A percentile compares a stretch with the other conserved stretches of the same genome.
Conservation (phyloP, 1,284 basidiomycete species). For the Heterobasidion irregulare region DNA sequence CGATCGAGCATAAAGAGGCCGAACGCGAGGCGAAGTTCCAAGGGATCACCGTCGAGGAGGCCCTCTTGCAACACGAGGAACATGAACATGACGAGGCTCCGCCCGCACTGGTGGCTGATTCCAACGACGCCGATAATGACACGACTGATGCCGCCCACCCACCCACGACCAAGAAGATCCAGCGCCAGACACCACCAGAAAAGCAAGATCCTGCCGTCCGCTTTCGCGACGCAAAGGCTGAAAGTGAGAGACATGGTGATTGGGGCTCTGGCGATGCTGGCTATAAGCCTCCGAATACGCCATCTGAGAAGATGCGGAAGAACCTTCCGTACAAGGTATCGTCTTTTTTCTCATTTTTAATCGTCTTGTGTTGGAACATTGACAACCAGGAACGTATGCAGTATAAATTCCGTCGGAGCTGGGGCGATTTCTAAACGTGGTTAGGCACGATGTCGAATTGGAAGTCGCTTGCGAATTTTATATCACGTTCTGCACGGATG, state of each 20-base stretch:
- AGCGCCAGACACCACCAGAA: constrained; percentile 49
- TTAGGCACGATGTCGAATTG: no score
- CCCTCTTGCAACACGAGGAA: constrained; percentile 40
- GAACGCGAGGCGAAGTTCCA: constrained; percentile 76
- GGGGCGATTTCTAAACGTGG: constrained; percentile 65
- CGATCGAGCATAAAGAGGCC: constrained; percentile 84
- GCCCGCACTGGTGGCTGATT: constrained; percentile 8
- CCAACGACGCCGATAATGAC: constrained; percentile 16
- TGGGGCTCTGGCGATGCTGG: constrained; percentile 72
- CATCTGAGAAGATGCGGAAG: constrained; percentile 67
- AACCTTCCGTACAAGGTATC: constrained; percentile 82
- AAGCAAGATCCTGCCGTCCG: constrained; percentile 57
- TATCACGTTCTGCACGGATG: no score
- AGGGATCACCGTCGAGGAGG: constrained; percentile 71
- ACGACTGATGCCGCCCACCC: constrained; percentile 8
- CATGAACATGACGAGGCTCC: not conserved
- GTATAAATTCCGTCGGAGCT: constrained; percentile 82
- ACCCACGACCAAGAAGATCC: constrained; percentile 40
- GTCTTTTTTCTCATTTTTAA: constrained; percentile 8
- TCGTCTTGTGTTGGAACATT: constrained; percentile 23
- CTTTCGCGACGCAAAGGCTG: constrained; percentile 45
- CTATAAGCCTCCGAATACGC: constrained; percentile 62
- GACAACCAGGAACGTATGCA: constrained; percentile 52
- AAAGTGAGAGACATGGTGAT: constrained; percentile 43
- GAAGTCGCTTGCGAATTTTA: no score